phyloP scores from a whole-genome alignment of 2,329 filamentous ascomycete genomes.

The Laburnicola sp. region DNA sequence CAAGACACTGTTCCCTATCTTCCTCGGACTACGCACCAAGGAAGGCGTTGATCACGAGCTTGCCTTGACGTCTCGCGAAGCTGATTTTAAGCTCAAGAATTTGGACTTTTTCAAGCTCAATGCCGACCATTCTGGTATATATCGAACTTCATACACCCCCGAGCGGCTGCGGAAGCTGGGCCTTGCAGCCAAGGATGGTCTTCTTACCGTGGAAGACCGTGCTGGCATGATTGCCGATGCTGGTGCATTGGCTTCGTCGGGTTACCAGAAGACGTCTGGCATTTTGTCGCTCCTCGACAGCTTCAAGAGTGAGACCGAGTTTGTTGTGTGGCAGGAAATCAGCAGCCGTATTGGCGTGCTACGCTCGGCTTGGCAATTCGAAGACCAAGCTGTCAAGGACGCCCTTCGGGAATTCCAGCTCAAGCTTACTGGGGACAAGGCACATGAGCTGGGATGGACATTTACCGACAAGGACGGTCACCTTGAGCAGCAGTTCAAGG shows the following conservation, averaged over 20 bases:
- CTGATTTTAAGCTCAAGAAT: slow-evolving; percentile 74
- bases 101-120: slow-evolving; percentile 96
- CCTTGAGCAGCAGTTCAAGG: slow-evolving; percentile 92
- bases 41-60: slow-evolving; percentile 78
- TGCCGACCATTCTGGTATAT: slow-evolving; percentile 89
- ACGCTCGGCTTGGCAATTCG: slow-evolving; percentile 84
- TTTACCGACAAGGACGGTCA: slow-evolving; percentile 86
- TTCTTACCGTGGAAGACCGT: slow-evolving; percentile 84
- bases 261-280: slow-evolving; percentile 91
- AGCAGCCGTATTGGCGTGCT: slow-evolving; percentile 76
- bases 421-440: slow-evolving; percentile 74
- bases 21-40: slow-evolving; percentile 82
- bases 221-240: slow-evolving; percentile 92
- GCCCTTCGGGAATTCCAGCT: slow-evolving; percentile 83
- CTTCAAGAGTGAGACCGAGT: slow-evolving; percentile 80
- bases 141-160: slow-evolving; percentile 84
- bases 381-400: slow-evolving; percentile 72
- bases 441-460: slow-evolving; percentile 84
- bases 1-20: slow-evolving; percentile 82
- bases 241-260: slow-evolving; percentile 83
- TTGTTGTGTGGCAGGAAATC: slow-evolving; percentile 94
- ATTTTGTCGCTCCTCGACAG: slow-evolving; percentile 82
- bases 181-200: slow-evolving; percentile 76
- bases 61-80: slow-evolving; percentile 72
- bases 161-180: slow-evolving; percentile 86